phyloP scores from a whole-genome alignment of 2,329 filamentous ascomycete species.

The Phoma sp. region DNA sequence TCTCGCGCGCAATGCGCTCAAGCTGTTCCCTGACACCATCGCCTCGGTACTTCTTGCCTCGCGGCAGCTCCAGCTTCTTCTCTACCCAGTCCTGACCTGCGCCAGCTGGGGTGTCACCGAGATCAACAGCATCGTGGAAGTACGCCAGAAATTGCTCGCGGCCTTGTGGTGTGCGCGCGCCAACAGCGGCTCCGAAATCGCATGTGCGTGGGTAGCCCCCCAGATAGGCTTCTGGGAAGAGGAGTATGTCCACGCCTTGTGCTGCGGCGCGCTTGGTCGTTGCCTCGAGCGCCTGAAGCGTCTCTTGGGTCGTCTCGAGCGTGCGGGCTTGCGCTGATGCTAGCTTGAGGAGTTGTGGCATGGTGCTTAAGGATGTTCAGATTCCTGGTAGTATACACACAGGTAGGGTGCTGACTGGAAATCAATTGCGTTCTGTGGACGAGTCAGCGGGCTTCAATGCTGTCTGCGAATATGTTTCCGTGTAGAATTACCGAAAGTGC shows the following conservation, averaged over 20 bases:
- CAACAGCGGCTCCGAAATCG: slow-evolving; percentile 76
- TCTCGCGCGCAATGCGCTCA: slow-evolving; percentile 75
- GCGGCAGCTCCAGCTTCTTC: slow-evolving; percentile 61
- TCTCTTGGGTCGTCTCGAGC: slow-evolving; percentile 58
- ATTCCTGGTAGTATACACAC: background rate
- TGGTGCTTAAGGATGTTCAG: slow-evolving; percentile 14
- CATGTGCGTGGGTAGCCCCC: slow-evolving; percentile 89
- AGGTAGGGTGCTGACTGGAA: background rate
- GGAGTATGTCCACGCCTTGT: slow-evolving; percentile 69
- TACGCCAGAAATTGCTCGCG: slow-evolving; percentile 84
- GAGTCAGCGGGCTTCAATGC: background rate
- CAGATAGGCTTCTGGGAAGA: slow-evolving; percentile 91
- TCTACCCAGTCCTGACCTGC: slow-evolving; percentile 75
- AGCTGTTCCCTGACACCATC: slow-evolving; percentile 82
- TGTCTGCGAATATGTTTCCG: background rate
- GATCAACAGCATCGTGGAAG: slow-evolving; percentile 78
- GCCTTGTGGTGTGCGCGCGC: slow-evolving; percentile 69
- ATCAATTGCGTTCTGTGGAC: background rate
- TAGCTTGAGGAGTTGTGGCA: slow-evolving; percentile 55
- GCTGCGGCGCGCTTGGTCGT: slow-evolving; percentile 70
- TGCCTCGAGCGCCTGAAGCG: slow-evolving; percentile 68
- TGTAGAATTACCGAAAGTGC: too few relatives aligned
- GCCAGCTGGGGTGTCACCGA: slow-evolving; percentile 77
- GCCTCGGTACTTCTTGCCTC: slow-evolving; percentile 59
- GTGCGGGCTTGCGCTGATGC: slow-evolving; percentile 58